Conservation (phyloP, 2,329 filamentous ascomycete species). For the Arthrobotrys entomopaga region DNA sequence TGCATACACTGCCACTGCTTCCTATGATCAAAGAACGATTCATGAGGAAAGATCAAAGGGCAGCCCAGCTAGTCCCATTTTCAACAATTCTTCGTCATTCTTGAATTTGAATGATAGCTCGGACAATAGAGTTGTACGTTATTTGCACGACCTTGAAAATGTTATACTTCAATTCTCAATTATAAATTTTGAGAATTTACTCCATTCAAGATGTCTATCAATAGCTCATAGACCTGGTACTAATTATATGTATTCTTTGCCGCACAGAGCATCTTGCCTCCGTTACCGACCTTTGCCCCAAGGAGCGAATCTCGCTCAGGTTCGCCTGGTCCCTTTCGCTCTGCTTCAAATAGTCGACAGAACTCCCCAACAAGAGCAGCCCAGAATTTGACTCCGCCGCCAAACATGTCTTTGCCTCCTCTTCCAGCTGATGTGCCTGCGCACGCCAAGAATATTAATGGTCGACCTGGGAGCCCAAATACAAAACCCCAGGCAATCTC, state of each 20-base stretch:
- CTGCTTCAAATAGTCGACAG: slow-evolving; percentile 45
- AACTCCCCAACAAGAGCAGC: slow-evolving; percentile 54
- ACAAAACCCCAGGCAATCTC: slow-evolving; percentile 42
- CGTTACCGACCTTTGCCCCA: slow-evolving; percentile 43
- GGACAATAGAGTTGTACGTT: slow-evolving; percentile 52
- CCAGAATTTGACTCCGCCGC: slow-evolving; percentile 53
- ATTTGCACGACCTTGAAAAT: neutral
- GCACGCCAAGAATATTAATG: slow-evolving; percentile 38
- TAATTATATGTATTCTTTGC: slow-evolving; percentile 7
- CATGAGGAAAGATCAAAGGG: slow-evolving; percentile 6
- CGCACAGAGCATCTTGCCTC: slow-evolving; percentile 41
- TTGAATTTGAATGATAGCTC: slow-evolving; percentile 12
- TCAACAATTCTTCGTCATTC: slow-evolving; percentile 15
- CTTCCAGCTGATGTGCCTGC: slow-evolving; percentile 40
- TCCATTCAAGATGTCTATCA: neutral
- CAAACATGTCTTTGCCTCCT: slow-evolving; percentile 51
- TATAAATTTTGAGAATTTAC: neutral
- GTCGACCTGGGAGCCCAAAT: slow-evolving; percentile 44
- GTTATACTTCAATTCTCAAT: slow-evolving; percentile 6
- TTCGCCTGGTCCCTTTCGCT: slow-evolving; percentile 38
- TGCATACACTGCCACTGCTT: slow-evolving; percentile 9
- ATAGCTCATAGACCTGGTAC: neutral
- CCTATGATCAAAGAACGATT: slow-evolving; percentile 17
- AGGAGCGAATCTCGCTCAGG: slow-evolving; percentile 40
- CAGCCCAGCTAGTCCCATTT: slow-evolving; percentile 20